Evolutionary conservation across 2,329 filamentous ascomycete species (phyloP).

Genomic region (Tolypocladium ophioglossoides): DNA sequence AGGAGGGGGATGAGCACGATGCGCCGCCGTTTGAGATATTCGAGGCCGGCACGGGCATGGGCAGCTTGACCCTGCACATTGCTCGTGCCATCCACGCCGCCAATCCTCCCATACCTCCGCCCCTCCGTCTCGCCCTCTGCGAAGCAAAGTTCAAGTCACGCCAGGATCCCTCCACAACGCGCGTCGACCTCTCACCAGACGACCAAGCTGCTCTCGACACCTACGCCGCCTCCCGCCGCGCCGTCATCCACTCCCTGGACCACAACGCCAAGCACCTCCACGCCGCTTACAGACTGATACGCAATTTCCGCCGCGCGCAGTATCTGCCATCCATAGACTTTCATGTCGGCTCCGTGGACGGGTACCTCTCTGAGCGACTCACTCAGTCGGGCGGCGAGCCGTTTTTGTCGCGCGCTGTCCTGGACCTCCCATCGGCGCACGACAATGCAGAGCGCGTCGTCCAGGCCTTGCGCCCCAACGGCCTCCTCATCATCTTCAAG

Average conservation of each 20-base stretch:
- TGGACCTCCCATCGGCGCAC: conserved; percentile 61
- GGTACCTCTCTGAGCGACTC: conserved; percentile 49
- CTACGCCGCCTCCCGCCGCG: conserved; percentile 44
- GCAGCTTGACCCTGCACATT: conserved; percentile 64
- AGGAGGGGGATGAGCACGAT: conserved; percentile 21
- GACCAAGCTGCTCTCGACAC: conserved; percentile 25
- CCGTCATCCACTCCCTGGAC: conserved; percentile 68
- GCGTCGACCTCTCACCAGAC: conserved; percentile 17
- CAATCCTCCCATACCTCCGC: conserved; percentile 43
- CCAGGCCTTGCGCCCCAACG: conserved; percentile 52
- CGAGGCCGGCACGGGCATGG: conserved; percentile 79
- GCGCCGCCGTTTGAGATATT: conserved; percentile 57
- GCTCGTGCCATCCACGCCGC: conserved; percentile 66
- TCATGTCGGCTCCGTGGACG: conserved; percentile 54
- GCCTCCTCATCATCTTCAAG: conserved; percentile 58
- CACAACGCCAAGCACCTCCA: conserved; percentile 49
- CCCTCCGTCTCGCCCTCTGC: conserved; percentile 23
- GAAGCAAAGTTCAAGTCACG: conserved; percentile 11
- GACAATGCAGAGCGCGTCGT: conserved; percentile 33
- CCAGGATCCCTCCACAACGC: conserved; percentile 5
- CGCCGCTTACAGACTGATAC: conserved; percentile 54
- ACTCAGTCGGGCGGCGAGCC: conserved; percentile 30
- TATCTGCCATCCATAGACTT: conserved; percentile 66
- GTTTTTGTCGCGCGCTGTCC: conserved; percentile 60
- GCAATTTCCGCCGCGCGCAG: conserved; percentile 56